These are phyloP conservation scores for Grosmannia clavigera DNA, from an alignment of 2,329 filamentous ascomycete genomes.

Conservation along the genomic window DNA sequence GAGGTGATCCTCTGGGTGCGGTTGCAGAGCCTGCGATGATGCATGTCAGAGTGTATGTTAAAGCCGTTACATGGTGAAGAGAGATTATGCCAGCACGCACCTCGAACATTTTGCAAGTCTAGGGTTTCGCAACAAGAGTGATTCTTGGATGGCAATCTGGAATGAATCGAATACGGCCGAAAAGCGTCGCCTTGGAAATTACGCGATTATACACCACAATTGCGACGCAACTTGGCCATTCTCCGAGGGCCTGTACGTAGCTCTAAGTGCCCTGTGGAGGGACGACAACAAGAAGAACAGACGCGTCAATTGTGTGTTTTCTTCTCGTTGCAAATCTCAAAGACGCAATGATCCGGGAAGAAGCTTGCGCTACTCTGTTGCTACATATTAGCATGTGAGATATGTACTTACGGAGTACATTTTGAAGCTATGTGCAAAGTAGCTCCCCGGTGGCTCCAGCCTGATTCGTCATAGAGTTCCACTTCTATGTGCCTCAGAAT, in stretches of 20 bases:
- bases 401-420: no score
- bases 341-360: not conserved
- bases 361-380: no score
- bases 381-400: no score
- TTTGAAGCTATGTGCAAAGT: no score
- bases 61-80: not conserved
- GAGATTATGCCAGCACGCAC: not conserved
- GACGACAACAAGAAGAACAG: not conserved
- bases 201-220: not conserved
- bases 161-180: no score
- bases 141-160: no score
- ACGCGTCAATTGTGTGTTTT: not conserved
- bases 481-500: not conserved
- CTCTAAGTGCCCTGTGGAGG: not conserved
- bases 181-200: not conserved
- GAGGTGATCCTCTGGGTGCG: constrained; percentile 57
- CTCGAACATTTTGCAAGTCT: constrained; percentile 7
- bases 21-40: constrained; percentile 19
- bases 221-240: not conserved
- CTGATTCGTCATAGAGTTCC: no score
- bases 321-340: not conserved
- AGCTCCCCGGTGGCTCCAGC: no score
- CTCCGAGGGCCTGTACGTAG: no score
- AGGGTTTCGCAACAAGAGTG: not conserved
- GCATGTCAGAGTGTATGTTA: not conserved